Conservation (phyloP, 2,329 filamentous ascomycete genomes). For the Aspergillus fumigatus region DNA sequence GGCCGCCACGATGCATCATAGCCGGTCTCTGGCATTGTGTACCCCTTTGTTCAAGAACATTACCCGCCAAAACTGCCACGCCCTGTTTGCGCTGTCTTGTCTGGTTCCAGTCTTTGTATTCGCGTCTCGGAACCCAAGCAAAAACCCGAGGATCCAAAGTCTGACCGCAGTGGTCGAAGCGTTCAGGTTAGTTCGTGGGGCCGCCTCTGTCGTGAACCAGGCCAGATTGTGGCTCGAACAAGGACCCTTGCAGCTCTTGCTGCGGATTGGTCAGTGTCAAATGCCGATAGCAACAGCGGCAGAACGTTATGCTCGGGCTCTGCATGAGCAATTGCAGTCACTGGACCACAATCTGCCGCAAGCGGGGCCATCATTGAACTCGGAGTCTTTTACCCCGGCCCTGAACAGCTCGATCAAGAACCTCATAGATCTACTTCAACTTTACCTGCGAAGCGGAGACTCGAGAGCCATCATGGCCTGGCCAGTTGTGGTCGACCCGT, state of each 20-base stretch:
- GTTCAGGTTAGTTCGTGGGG: conserved; percentile 7
- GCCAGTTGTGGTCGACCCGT: conserved; percentile 2
- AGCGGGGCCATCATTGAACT: no score
- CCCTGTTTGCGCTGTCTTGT: conserved; percentile 10
- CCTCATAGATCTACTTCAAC: neutral
- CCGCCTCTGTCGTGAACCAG: conserved; percentile 5
- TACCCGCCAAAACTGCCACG: conserved; percentile 8
- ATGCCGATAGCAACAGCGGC: neutral
- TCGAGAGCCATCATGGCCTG: conserved; percentile 4
- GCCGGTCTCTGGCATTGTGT: conserved; percentile 6
- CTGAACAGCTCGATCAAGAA: neutral
- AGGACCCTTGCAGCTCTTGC: conserved; percentile 3
- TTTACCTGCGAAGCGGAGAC: neutral
- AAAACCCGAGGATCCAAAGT: neutral
- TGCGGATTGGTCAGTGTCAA: neutral
- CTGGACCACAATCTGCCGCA: neutral
- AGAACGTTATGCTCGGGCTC: neutral
- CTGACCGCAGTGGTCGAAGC: conserved; percentile 7
- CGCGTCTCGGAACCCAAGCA: conserved; percentile 1
- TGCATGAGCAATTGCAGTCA: neutral
- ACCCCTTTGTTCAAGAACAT: conserved; percentile 6
- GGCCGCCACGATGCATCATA: conserved; percentile 8
- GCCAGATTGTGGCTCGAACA: conserved; percentile 10
- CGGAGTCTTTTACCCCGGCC: no score
- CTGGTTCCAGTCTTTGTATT: conserved; percentile 7